Conservation (phyloP, 768 basidiomycete genomes). For the Daedaleopsis sinensis region DNA sequence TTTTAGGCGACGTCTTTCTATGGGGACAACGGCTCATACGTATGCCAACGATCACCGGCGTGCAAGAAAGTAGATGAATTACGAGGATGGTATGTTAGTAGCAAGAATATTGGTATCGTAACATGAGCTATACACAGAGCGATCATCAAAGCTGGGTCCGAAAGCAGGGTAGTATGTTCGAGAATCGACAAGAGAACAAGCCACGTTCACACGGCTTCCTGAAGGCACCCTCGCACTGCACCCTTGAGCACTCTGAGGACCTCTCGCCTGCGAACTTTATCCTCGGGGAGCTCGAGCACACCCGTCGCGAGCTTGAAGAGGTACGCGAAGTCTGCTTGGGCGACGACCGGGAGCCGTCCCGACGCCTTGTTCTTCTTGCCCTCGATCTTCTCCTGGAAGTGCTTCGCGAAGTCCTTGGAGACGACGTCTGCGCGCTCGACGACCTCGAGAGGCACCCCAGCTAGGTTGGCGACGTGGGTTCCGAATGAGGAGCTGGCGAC, state of each 20-base stretch:
- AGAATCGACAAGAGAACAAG: background rate
- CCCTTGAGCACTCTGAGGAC: slow-evolving; percentile 57
- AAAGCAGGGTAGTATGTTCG: slow-evolving; percentile 1
- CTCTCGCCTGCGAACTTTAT: slow-evolving; percentile 54
- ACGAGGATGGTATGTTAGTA: too few species aligned
- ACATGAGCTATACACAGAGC: slow-evolving; percentile 17
- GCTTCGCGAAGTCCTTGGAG: slow-evolving; percentile 82
- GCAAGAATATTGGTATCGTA: background rate
- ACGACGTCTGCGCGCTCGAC: slow-evolving; percentile 88
- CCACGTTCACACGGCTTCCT: slow-evolving; percentile 7
- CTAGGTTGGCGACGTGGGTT: slow-evolving; percentile 93
- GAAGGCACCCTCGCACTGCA: slow-evolving; percentile 36
- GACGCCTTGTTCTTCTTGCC: slow-evolving; percentile 57
- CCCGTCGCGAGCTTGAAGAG: slow-evolving; percentile 66
- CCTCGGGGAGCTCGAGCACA: slow-evolving; percentile 51
- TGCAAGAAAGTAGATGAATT: too few species aligned
- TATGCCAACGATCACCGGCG: too few species aligned
- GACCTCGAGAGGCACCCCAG: slow-evolving; percentile 85
- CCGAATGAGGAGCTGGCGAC: slow-evolving; percentile 90
- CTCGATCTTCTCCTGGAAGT: slow-evolving; percentile 83
- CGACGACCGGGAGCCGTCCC: slow-evolving; percentile 70
- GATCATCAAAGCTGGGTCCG: slow-evolving; percentile 13
- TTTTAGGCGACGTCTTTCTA: too few species aligned
- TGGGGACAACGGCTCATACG: too few species aligned
- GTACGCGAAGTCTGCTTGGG: slow-evolving; percentile 91